A percentile compares a stretch with the other conserved stretches of the same genome.
phyloP scores from a whole-genome alignment of 345 rosid genomes.

The Salix udensis region DNA sequence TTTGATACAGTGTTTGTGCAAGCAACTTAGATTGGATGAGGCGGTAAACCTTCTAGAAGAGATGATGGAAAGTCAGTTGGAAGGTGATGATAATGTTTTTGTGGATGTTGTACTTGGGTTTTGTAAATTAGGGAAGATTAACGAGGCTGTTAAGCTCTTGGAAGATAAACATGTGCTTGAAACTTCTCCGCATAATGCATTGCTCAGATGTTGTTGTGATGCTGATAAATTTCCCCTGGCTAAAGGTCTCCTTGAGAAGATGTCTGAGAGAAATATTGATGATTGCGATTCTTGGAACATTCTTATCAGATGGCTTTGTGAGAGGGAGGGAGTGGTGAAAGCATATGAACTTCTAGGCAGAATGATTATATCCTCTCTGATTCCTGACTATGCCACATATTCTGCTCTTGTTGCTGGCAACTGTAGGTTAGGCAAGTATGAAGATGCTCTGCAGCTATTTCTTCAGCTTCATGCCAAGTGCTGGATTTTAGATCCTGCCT shows the following conservation, averaged over 20 bases:
- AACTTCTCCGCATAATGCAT: conserved; percentile 41
- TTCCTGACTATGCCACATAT: conserved; percentile 39
- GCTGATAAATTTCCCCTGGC: conserved; percentile 38
- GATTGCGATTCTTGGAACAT: conserved; percentile 52
- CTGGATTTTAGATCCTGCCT: conserved; percentile 39
- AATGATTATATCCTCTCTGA: conserved; percentile 34
- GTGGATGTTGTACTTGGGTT: conserved; percentile 38
- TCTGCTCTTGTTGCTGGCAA: conserved; percentile 46
- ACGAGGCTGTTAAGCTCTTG: conserved; percentile 37
- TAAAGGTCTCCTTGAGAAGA: conserved; percentile 31
- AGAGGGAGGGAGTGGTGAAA: conserved; percentile 29
- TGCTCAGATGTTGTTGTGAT: conserved; percentile 44
- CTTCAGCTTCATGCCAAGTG: conserved; percentile 14
- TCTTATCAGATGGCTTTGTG: conserved; percentile 47
- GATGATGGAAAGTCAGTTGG: conserved; percentile 31
- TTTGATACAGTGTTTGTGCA: conserved; percentile 36
- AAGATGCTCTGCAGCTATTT: conserved; percentile 37
- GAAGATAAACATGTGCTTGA: conserved; percentile 30
- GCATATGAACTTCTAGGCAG: conserved; percentile 45
- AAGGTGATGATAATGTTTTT: conserved; percentile 21
- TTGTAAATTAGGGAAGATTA: conserved; percentile 32
- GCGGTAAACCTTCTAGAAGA: conserved; percentile 37
- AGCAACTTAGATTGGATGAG: conserved; percentile 38
- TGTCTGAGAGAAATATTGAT: conserved; percentile 33
- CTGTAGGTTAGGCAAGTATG: conserved; percentile 30